Evolutionary conservation across 176 grass and related monocot genomes (phyloP).

Genomic region (Eragrostis curvula): DNA sequence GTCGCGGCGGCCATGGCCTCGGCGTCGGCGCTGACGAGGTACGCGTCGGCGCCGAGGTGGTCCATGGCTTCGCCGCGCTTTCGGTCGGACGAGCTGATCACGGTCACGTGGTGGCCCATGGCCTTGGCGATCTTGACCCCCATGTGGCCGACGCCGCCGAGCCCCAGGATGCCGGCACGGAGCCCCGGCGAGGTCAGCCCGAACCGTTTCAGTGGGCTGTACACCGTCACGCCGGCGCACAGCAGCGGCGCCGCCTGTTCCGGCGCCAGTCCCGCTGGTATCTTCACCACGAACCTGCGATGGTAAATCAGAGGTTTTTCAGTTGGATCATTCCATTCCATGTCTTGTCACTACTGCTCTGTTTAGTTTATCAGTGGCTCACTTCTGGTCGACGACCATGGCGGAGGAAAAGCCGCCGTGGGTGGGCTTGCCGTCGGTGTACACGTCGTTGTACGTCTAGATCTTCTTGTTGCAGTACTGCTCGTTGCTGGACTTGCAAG

Average conservation of each 20-base stretch:
- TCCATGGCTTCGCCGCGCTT: constrained; percentile 13
- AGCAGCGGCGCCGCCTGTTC: constrained; percentile 26
- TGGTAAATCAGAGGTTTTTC: background rate
- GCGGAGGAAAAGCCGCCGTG: constrained; percentile 45
- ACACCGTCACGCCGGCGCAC: constrained; percentile 45
- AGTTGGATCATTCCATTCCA: background rate
- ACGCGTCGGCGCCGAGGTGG: constrained; percentile 33
- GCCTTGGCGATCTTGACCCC: constrained; percentile 35
- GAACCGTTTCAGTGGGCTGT: constrained; percentile 29
- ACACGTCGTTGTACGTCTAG: constrained; percentile 40
- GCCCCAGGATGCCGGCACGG: background rate
- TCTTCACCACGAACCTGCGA: background rate
- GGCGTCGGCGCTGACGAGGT: constrained; percentile 16
- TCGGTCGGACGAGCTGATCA: constrained; percentile 15
- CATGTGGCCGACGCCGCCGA: constrained; percentile 35
- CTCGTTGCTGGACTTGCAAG: constrained; percentile 40
- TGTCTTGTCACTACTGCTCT: background rate
- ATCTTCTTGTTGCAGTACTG: constrained; percentile 22
- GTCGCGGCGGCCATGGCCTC: constrained; percentile 4
- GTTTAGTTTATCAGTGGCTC: background rate
- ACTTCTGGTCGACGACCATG: constrained; percentile 32
- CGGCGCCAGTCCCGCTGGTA: constrained; percentile 20
- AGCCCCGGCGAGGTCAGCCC: background rate
- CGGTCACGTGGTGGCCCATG: constrained; percentile 17
- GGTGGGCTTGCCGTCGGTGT: constrained; percentile 34